Conservation (phyloP, 352 stramenopile genomes). For the Phytophthora colocasiae region DNA sequence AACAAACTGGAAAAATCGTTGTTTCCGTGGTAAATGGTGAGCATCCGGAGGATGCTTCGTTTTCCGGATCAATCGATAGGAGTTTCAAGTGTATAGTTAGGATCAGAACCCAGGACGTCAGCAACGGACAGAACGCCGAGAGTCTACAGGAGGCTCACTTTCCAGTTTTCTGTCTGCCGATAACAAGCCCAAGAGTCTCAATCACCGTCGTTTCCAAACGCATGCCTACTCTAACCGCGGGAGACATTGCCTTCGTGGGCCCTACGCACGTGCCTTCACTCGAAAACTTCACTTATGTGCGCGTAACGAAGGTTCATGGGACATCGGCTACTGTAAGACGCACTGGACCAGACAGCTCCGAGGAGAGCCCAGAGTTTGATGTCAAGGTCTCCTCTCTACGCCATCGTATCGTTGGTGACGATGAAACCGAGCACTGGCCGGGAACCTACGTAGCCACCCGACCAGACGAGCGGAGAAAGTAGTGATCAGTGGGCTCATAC, state of each 20-base stretch:
- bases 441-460: conserved; percentile 13
- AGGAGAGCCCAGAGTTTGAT: conserved; percentile 7
- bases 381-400: background rate
- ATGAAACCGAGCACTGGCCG: conserved; percentile 7
- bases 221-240: too few species aligned
- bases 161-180: too few species aligned
- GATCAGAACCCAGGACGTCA: too few species aligned
- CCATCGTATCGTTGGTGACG: conserved; percentile 4
- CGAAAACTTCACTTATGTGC: conserved; percentile 4
- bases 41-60: too few species aligned
- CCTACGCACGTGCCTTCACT: conserved; percentile 5
- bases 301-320: background rate
- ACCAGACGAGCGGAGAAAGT: background rate
- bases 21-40: background rate
- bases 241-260: background rate
- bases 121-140: too few species aligned
- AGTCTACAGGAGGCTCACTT: too few species aligned
- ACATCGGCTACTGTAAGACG: background rate
- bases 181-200: too few species aligned
- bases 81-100: too few species aligned
- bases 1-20: background rate
- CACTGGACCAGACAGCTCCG: background rate
- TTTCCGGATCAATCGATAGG: too few species aligned
- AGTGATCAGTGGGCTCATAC: conserved; percentile 11
- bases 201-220: too few species aligned